Evolutionary conservation across 352 stramenopile genomes (phyloP).

Genomic region (Phytophthora fragariaefolia): DNA sequence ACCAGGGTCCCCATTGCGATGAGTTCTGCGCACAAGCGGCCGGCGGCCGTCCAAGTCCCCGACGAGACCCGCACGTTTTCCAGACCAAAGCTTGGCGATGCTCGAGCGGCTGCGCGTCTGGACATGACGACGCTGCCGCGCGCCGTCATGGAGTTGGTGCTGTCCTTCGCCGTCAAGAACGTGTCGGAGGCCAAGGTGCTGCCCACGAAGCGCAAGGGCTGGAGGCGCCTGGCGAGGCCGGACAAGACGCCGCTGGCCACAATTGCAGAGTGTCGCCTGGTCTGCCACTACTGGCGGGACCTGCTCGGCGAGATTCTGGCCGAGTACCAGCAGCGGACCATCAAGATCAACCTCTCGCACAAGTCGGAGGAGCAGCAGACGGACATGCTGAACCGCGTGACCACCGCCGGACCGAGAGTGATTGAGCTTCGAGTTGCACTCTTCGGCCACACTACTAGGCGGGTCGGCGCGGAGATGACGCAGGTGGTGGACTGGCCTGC

Average conservation of each 20-base stretch:
- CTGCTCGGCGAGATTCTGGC: slow-evolving; percentile 52
- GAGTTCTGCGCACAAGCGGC: slow-evolving; percentile 37
- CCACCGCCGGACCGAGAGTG: slow-evolving; percentile 30
- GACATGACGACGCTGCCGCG: slow-evolving; percentile 49
- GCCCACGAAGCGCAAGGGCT: slow-evolving; percentile 54
- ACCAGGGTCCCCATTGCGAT: slow-evolving; percentile 21
- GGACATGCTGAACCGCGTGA: slow-evolving; percentile 25
- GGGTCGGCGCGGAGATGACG: slow-evolving; percentile 35
- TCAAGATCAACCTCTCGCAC: slow-evolving; percentile 60
- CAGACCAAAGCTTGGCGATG: slow-evolving; percentile 22
- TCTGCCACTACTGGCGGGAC: slow-evolving; percentile 59
- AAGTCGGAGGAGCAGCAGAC: slow-evolving; percentile 42
- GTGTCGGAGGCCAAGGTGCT: slow-evolving; percentile 51
- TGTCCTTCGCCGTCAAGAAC: slow-evolving; percentile 64
- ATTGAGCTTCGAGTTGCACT: slow-evolving; percentile 55
- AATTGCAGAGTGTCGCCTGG: slow-evolving; percentile 45
- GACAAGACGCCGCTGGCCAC: slow-evolving; percentile 48
- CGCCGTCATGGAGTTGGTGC: slow-evolving; percentile 56
- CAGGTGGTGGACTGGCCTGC: slow-evolving; percentile 46
- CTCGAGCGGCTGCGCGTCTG: not conserved
- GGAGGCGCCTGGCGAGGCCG: slow-evolving; percentile 40
- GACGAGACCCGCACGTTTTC: slow-evolving; percentile 10
- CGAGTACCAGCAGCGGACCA: slow-evolving; percentile 47
- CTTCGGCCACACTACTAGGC: slow-evolving; percentile 53
- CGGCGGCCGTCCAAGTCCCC: slow-evolving; percentile 1